phyloP scores from a whole-genome alignment of 2,329 filamentous ascomycete genomes.

The Colletotrichum trifolii region DNA sequence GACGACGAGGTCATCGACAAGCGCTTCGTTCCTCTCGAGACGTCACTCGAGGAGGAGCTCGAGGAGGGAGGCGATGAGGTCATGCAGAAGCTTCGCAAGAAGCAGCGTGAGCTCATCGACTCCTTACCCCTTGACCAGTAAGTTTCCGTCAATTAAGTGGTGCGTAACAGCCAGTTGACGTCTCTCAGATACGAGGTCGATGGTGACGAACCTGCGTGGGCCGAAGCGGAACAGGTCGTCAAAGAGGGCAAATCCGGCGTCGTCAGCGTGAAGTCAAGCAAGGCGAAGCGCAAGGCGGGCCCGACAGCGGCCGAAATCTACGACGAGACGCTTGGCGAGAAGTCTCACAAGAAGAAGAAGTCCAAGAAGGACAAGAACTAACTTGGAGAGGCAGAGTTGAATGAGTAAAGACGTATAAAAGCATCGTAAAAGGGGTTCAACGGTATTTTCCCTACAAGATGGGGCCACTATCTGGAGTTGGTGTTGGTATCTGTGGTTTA shows the following conservation, averaged over 20 bases:
- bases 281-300: constrained; percentile 79
- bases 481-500: constrained; percentile 18
- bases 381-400: not conserved
- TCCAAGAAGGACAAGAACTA: constrained; percentile 42
- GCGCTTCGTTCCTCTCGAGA: constrained; percentile 77
- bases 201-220: constrained; percentile 70
- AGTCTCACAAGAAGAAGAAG: constrained; percentile 67
- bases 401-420: constrained; percentile 29
- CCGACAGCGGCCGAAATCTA: constrained; percentile 70
- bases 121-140: constrained; percentile 88
- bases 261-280: constrained; percentile 85
- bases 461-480: constrained; percentile 32
- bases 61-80: constrained; percentile 85
- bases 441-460: constrained; percentile 18
- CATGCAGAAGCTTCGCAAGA: constrained; percentile 75
- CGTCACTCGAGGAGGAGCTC: constrained; percentile 82
- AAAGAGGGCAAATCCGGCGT: constrained; percentile 69
- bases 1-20: constrained; percentile 75
- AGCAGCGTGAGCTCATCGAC: constrained; percentile 90
- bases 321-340: constrained; percentile 67
- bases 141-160: constrained; percentile 47
- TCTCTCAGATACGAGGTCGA: constrained; percentile 71
- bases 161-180: constrained; percentile 32
- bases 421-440: constrained; percentile 22
- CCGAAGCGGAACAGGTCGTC: constrained; percentile 81